Percentiles rank a stretch among this genome's conserved stretches.
Conservation (phyloP, 805 yeast species). For the Candida anglica region DNA sequence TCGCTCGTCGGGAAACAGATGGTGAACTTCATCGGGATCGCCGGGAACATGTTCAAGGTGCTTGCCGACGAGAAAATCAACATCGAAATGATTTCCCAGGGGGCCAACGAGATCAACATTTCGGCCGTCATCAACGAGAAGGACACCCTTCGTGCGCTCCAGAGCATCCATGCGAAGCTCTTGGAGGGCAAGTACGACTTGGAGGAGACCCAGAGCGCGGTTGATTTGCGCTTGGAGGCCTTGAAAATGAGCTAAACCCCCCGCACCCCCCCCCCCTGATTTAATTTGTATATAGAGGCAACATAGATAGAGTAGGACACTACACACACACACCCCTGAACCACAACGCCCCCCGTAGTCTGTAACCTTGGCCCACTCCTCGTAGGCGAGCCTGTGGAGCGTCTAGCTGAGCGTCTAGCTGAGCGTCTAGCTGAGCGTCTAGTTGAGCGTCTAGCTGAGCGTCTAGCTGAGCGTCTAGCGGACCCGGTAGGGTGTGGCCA, state of each 20-base stretch:
- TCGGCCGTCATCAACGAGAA: constrained; percentile 87
- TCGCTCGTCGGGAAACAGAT: constrained; percentile 95
- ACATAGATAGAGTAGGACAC: constrained; percentile 2
- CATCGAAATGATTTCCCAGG: constrained; percentile 97
- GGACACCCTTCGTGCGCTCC: constrained; percentile 81
- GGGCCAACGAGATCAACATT: constrained; percentile 96
- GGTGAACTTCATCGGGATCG: constrained; percentile 95
- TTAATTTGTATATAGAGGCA: constrained; percentile 3
- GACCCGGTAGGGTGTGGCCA: too few species aligned
- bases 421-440: too few species aligned
- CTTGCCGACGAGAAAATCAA: constrained; percentile 88
- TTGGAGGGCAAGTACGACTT: constrained; percentile 43
- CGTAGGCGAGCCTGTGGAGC: too few species aligned
- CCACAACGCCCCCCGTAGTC: not conserved
- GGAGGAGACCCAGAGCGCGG: constrained; percentile 16
- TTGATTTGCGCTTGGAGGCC: constrained; percentile 28
- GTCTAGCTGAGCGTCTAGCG: too few species aligned
- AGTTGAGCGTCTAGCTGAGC: too few species aligned
- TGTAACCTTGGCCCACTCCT: too few species aligned
- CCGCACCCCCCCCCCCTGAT: not conserved
- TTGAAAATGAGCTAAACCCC: constrained; percentile 12
- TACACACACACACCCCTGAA: not conserved
- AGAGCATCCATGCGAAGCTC: constrained; percentile 76
- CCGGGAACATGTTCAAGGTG: constrained; percentile 94
- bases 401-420: too few species aligned